These are phyloP conservation scores for Emergomyces orientalis DNA, from an alignment of 2,329 filamentous ascomycete genomes.

Conservation along the genomic window DNA sequence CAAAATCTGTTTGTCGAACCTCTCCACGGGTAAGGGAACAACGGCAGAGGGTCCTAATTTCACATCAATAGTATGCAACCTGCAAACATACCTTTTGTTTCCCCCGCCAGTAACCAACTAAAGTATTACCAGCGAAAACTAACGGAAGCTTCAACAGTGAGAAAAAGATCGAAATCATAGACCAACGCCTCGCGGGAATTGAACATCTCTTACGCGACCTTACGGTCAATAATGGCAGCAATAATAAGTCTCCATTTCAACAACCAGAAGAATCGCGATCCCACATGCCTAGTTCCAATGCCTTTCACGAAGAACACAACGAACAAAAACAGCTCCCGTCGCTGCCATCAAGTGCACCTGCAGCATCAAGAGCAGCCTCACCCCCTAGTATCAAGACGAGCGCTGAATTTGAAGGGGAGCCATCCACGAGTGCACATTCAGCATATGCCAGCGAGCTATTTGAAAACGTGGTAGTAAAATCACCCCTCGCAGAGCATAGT, in stretches of 20 bases:
- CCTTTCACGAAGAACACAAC: background rate
- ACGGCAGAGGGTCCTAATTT: slow-evolving; percentile 16
- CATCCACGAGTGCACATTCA: slow-evolving; percentile 41
- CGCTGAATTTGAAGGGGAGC: slow-evolving; percentile 41
- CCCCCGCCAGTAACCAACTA: background rate
- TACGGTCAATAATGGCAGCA: slow-evolving; percentile 21
- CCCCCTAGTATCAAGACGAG: slow-evolving; percentile 19
- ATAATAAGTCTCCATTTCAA: background rate
- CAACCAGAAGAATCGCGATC: background rate
- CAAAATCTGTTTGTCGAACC: slow-evolving; percentile 13
- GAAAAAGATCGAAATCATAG: slow-evolving; percentile 46
- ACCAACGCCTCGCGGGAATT: slow-evolving; percentile 42
- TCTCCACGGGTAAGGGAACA: slow-evolving; percentile 16
- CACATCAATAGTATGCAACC: slow-evolving; percentile 17
- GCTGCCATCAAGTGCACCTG: background rate
- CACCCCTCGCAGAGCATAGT: slow-evolving; percentile 27
- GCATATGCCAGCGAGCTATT: slow-evolving; percentile 38
- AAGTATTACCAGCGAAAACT: background rate
- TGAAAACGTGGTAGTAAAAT: slow-evolving; percentile 33
- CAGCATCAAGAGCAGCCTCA: slow-evolving; percentile 19
- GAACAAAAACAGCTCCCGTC: slow-evolving; percentile 3
- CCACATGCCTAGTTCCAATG: background rate
- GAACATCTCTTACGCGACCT: slow-evolving; percentile 35
- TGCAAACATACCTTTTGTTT: background rate
- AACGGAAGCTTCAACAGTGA: slow-evolving; percentile 30